A percentile compares a stretch with the other conserved stretches of the same genome.
These are phyloP conservation scores for Alternaria infectoria DNA, from an alignment of 2,329 filamentous ascomycete genomes.

Conservation along the genomic window DNA sequence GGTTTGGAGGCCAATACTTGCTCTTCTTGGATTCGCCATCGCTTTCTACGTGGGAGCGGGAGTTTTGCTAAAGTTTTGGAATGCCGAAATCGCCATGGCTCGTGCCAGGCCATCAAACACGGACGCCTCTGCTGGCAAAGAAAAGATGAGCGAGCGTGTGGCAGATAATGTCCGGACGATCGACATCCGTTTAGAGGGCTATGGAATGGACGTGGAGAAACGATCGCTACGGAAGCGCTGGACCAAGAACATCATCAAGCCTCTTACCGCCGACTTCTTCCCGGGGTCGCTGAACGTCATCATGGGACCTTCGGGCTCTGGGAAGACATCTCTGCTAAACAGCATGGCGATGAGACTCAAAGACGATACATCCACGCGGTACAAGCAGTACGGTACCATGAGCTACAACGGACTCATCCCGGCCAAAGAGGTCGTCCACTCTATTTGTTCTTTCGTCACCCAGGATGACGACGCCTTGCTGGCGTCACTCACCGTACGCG, in stretches of 20 bases:
- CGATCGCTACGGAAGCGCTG: conserved; percentile 59
- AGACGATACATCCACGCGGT: conserved; percentile 66
- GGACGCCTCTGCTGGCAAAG: conserved; percentile 72
- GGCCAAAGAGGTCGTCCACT: conserved; percentile 71
- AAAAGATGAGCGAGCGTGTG: conserved; percentile 66
- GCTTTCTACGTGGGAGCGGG: conserved; percentile 68
- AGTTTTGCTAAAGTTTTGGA: conserved; percentile 67
- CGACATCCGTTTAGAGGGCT: conserved; percentile 68
- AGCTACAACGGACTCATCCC: conserved; percentile 73
- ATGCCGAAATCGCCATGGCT: conserved; percentile 73
- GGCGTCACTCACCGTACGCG: conserved; percentile 75
- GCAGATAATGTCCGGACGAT: conserved; percentile 65
- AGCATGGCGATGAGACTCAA: conserved; percentile 72
- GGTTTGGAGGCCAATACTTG: conserved; percentile 70
- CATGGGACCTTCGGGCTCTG: conserved; percentile 80
- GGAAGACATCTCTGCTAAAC: conserved; percentile 77
- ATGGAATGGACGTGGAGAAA: conserved; percentile 70
- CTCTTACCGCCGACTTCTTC: conserved; percentile 70
- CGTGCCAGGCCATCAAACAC: conserved; percentile 61
- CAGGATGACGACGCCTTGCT: conserved; percentile 79
- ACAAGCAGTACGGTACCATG: conserved; percentile 67
- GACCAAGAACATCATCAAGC: conserved; percentile 64
- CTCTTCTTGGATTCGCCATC: conserved; percentile 66
- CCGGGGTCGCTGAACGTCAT: conserved; percentile 75
- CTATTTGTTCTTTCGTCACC: conserved; percentile 77